A percentile compares a stretch with the other conserved stretches of the same genome.
Evolutionary conservation across 305 asterid species (phyloP).

Genomic region (Fraxinus greggii): DNA sequence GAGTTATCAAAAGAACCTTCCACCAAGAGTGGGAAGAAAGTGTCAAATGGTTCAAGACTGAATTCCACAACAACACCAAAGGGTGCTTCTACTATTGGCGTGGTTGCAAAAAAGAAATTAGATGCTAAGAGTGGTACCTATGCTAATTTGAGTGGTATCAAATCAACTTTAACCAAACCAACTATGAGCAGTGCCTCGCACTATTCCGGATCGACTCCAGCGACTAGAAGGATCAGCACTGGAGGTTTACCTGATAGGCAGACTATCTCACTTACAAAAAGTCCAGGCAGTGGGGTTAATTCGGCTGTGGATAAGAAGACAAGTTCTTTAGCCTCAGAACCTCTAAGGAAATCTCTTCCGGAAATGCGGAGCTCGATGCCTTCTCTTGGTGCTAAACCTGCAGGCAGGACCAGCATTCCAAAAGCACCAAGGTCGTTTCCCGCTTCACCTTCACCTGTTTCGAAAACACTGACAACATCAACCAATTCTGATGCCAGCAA

Average conservation of each 20-base stretch:
- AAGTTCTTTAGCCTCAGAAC: slow-evolving; percentile 53
- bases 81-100: slow-evolving; percentile 30
- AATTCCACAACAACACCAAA: slow-evolving; percentile 31
- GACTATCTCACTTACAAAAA: slow-evolving; percentile 46
- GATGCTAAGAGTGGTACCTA: slow-evolving; percentile 39
- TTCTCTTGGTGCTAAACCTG: slow-evolving; percentile 48
- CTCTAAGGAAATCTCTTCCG: slow-evolving; percentile 76
- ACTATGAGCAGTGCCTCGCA: slow-evolving; percentile 67
- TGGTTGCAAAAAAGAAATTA: slow-evolving; percentile 37
- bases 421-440: slow-evolving; percentile 63
- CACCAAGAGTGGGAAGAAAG: slow-evolving; percentile 42
- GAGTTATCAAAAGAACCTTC: slow-evolving; percentile 39
- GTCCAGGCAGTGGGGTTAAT: slow-evolving; percentile 35
- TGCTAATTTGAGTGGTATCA: slow-evolving; percentile 35
- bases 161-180: slow-evolving; percentile 59
- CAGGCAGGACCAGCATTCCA: slow-evolving; percentile 44
- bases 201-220: slow-evolving; percentile 51
- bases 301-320: slow-evolving; percentile 41
- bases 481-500: slow-evolving; percentile 59
- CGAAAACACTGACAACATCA: slow-evolving; percentile 65
- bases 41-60: slow-evolving; percentile 37
- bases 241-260: slow-evolving; percentile 78
- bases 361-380: slow-evolving; percentile 58
- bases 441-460: slow-evolving; percentile 59
- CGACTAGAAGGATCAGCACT: slow-evolving; percentile 76